Evolutionary conservation across 1,139 yeast genomes (phyloP).

Genomic region (Taphrina confusa): DNA sequence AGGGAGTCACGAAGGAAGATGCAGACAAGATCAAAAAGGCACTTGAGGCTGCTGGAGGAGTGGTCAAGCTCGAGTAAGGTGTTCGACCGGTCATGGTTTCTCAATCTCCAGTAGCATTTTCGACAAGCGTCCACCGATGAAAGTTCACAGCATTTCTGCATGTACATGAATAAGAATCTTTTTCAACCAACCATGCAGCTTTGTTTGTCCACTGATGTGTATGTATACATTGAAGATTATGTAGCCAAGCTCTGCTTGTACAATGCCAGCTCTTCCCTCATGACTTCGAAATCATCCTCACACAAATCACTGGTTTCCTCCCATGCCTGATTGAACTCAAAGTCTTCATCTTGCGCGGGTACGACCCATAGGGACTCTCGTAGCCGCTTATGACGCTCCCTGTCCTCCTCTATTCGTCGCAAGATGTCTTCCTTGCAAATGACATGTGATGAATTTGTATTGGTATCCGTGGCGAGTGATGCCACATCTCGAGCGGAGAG

Average conservation of each 20-base stretch:
- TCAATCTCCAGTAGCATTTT: background rate
- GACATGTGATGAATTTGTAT: conserved; percentile 15
- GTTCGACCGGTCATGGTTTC: conserved; percentile 20
- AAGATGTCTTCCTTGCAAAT: conserved; percentile 52
- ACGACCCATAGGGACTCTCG: conserved; percentile 77
- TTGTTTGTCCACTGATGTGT: too few species aligned
- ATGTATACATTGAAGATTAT: background rate
- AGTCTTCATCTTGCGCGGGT: conserved; percentile 51
- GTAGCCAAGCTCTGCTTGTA: conserved; percentile 13
- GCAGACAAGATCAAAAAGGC: conserved; percentile 90
- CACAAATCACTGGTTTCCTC: conserved; percentile 53
- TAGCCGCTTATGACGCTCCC: conserved; percentile 71
- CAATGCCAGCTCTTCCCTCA: conserved; percentile 31
- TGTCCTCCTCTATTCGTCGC: conserved; percentile 80
- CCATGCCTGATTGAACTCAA: conserved; percentile 66
- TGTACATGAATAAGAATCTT: background rate
- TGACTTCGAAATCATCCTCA: conserved; percentile 52
- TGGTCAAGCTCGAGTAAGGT: conserved; percentile 75
- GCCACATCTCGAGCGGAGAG: conserved; percentile 38
- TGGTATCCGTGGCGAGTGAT: background rate
- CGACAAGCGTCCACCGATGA: background rate
- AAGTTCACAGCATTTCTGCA: background rate
- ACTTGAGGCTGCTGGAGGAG: conserved; percentile 93
- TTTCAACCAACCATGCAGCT: too few species aligned
- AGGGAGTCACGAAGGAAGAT: conserved; percentile 82